A percentile compares a stretch with the other conserved stretches of the same genome.
These are phyloP conservation scores for Schrenkiella parvula DNA, from an alignment of 345 rosid species.

Conservation along the genomic window DNA sequence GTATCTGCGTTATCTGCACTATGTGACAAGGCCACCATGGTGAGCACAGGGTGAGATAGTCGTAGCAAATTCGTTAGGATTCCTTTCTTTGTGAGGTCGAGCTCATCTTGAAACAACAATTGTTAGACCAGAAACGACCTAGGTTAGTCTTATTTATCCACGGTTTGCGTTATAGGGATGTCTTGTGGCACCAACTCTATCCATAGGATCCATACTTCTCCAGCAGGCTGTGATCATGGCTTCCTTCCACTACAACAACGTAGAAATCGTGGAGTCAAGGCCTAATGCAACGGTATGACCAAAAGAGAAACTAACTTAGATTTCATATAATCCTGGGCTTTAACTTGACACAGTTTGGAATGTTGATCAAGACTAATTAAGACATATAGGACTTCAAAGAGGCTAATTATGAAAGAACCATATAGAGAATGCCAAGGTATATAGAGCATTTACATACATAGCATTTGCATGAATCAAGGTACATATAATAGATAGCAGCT, in stretches of 20 bases:
- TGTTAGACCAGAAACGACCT: neutral
- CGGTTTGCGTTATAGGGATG: slow-evolving; percentile 55
- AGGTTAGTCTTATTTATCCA: neutral
- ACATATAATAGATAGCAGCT: neutral
- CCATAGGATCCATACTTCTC: slow-evolving; percentile 88
- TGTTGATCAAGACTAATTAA: neutral
- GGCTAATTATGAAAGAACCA: neutral
- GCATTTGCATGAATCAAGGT: neutral
- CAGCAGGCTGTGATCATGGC: slow-evolving; percentile 96
- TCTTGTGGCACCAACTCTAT: slow-evolving; percentile 81
- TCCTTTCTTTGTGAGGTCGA: neutral
- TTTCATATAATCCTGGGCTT: neutral
- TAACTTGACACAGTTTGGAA: neutral
- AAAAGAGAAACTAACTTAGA: neutral
- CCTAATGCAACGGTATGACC: slow-evolving; percentile 52
- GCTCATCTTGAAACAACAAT: neutral
- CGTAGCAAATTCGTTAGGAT: neutral
- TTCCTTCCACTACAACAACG: slow-evolving; percentile 91
- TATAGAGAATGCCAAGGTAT: neutral
- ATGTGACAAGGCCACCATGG: slow-evolving; percentile 96
- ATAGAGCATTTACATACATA: neutral
- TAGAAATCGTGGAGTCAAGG: slow-evolving; percentile 90
- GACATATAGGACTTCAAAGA: too few species aligned
- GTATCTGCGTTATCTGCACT: slow-evolving; percentile 70
- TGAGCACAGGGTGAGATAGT: slow-evolving; percentile 91